Conservation (phyloP, 139 green algal genomes). For the Picochlorum sp. region DNA sequence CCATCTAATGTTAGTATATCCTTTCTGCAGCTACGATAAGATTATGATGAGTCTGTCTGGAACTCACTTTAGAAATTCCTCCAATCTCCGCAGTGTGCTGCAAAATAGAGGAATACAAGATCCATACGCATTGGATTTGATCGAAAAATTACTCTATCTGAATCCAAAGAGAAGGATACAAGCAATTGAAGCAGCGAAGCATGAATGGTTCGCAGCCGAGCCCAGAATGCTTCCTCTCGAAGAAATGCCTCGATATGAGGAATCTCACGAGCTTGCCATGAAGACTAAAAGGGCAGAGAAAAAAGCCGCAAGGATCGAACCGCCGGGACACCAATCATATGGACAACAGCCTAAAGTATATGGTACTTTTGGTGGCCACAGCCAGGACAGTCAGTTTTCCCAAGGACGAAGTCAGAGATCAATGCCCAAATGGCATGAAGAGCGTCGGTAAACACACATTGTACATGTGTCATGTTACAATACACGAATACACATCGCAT, state of each 20-base stretch:
- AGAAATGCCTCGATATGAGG: slow-evolving; percentile 15
- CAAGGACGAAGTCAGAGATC: background rate
- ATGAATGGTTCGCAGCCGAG: slow-evolving; percentile 5
- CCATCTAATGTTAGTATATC: background rate
- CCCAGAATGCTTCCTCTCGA: slow-evolving; percentile 3
- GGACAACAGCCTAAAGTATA: background rate
- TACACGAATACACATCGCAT: no score
- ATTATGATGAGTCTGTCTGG: slow-evolving; percentile 2
- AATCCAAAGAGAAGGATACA: slow-evolving; percentile 57
- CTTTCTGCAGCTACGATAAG: slow-evolving; percentile 7
- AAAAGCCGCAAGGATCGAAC: background rate
- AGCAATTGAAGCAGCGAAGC: slow-evolving; percentile 38
- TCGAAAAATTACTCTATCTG: slow-evolving; percentile 60
- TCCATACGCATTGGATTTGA: slow-evolving; percentile 44
- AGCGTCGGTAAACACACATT: background rate
- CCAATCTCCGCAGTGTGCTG: background rate
- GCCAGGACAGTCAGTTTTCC: no score
- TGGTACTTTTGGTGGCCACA: background rate
- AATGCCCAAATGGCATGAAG: background rate
- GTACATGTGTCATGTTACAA: no score
- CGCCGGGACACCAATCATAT: background rate
- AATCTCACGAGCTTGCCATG: slow-evolving; percentile 10
- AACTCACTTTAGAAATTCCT: background rate
- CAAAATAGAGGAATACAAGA: slow-evolving; percentile 7
- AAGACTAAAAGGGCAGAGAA: slow-evolving; percentile 6